These are phyloP conservation scores for Ceratobasidium sp. DNA, from an alignment of 1,284 basidiomycete genomes.

Conservation along the genomic window DNA sequence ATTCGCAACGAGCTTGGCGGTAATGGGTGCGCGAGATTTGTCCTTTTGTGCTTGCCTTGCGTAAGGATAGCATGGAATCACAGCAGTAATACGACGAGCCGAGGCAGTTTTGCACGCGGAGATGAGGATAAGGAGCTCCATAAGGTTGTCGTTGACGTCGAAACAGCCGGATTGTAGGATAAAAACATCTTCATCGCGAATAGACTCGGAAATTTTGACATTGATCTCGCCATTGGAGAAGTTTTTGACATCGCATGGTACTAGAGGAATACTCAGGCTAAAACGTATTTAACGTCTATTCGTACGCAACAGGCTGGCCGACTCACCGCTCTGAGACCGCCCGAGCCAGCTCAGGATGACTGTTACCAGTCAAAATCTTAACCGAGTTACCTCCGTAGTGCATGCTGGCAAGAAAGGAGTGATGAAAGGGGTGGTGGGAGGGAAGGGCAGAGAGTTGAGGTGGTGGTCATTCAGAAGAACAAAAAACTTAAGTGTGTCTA, in stretches of 20 bases:
- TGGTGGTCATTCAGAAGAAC: constrained; percentile 29
- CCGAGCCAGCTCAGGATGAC: constrained; percentile 96
- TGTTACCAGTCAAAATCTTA: constrained; percentile 95
- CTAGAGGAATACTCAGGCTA: constrained; percentile 92
- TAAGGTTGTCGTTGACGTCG: constrained; percentile 87
- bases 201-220: constrained; percentile 92
- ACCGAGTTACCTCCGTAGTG: constrained; percentile 92
- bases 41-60: constrained; percentile 99
- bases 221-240: constrained; percentile 97
- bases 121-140: constrained; percentile 92
- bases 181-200: constrained; percentile 98
- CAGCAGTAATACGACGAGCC: constrained; percentile 95
- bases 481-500: constrained; percentile 29
- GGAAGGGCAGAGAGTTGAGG: background rate
- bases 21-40: constrained; percentile 95
- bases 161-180: constrained; percentile 89
- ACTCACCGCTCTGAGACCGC: constrained; percentile 95
- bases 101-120: constrained; percentile 98
- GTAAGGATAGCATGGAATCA: constrained; percentile 98
- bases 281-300: constrained; percentile 51
- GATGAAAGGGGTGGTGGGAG: background rate
- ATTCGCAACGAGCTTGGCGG: constrained; percentile 97
- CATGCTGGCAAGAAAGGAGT: constrained; percentile 61
- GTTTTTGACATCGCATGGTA: constrained; percentile 91
- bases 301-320: constrained; percentile 58